Conservation (phyloP, 2,329 filamentous ascomycete genomes). For the Monosporascus sp. region DNA sequence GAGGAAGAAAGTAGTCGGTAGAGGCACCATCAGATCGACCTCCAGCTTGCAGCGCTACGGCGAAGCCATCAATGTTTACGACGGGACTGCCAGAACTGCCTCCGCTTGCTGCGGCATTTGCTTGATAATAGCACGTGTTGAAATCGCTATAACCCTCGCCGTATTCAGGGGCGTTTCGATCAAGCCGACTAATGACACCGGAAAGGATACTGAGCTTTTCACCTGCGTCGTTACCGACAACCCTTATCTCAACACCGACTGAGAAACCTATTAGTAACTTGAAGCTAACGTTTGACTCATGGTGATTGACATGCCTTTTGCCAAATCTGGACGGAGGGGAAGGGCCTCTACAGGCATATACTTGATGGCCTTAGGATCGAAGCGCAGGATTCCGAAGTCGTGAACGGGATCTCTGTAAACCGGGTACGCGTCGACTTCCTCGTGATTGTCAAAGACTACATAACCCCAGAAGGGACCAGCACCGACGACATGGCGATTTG, state of each 20-base stretch:
- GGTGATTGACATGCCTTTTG: constrained; percentile 47
- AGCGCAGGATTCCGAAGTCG: constrained; percentile 95
- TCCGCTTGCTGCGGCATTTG: constrained; percentile 91
- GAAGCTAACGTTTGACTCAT: not conserved
- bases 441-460: constrained; percentile 97
- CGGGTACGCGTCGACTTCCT: constrained; percentile 90
- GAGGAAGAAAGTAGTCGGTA: constrained; percentile 93
- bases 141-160: constrained; percentile 98
- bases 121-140: constrained; percentile 94
- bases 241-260: constrained; percentile 90
- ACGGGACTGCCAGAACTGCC: constrained; percentile 98
- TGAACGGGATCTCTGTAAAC: constrained; percentile 98
- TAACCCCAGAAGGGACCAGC: constrained; percentile 97
- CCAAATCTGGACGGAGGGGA: constrained; percentile 76
- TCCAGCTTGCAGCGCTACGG: constrained; percentile 88
- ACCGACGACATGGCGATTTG: constrained; percentile 89
- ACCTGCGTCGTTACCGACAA: constrained; percentile 96
- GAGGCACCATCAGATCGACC: constrained; percentile 91
- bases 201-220: constrained; percentile 98
- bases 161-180: constrained; percentile 95
- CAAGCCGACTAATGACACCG: constrained; percentile 91
- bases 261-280: constrained; percentile 5
- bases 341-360: constrained; percentile 89
- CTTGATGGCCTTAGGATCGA: constrained; percentile 92
- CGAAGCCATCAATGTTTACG: constrained; percentile 88